Conservation (phyloP, 2,329 filamentous ascomycete genomes). For the Magnaporthiopsis poae region DNA sequence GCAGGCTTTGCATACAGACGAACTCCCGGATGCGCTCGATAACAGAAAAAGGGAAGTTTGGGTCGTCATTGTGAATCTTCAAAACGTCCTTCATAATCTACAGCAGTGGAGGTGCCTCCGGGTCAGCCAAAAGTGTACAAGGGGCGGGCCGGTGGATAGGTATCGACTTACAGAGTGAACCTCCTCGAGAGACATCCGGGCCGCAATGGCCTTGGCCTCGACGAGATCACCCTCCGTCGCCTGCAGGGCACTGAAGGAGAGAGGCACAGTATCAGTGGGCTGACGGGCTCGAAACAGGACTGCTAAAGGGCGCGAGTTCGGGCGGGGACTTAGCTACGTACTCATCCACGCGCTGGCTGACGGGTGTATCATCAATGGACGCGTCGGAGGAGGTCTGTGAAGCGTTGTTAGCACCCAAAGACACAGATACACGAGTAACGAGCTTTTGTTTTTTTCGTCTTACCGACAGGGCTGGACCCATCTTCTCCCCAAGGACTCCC, state of each 20-base stretch:
- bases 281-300: not conserved
- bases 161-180: constrained; percentile 10
- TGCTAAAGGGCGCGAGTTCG: not conserved
- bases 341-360: not conserved
- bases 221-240: constrained; percentile 12
- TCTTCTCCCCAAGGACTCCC: not conserved
- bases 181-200: constrained; percentile 12
- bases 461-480: not conserved
- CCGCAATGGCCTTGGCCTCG: constrained; percentile 13
- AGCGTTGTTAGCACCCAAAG: not conserved
- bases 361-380: not conserved
- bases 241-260: constrained; percentile 7
- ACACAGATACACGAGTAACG: no score
- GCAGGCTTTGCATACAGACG: constrained; percentile 20
- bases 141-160: not conserved
- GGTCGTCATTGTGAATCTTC: constrained; percentile 33
- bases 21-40: constrained; percentile 32
- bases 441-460: not conserved
- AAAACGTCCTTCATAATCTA: constrained; percentile 28
- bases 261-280: not conserved
- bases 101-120: not conserved
- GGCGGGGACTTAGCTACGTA: not conserved
- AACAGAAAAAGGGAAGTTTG: constrained; percentile 35
- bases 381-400: not conserved
- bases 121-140: not conserved